Base-by-base conservation (phyloP, 306 rosid species). In the Pueraria montana region DNA sequence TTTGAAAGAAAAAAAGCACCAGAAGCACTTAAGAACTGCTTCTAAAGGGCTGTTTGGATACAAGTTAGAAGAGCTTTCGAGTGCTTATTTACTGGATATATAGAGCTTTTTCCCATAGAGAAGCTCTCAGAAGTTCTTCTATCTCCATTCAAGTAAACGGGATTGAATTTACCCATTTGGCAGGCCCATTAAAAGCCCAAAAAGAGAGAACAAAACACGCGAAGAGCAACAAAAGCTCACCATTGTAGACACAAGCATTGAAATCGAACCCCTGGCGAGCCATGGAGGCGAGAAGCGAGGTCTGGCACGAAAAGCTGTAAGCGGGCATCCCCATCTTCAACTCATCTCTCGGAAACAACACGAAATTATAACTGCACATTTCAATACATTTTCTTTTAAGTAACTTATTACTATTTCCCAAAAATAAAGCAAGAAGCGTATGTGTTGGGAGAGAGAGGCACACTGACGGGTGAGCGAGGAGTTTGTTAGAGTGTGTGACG, bases 331-430 rank as follows among this genome's bases (percentile, higher is more conserved):
- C 98, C 67, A 88, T 24, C 49, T 83, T 93, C 87, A 89, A 83
- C 11, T 95, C 98, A 83, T 95, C 99, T 84, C 97, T 84, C 21
- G 99, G 99, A 78, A 89, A 95, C 90, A 95, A 82, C 21, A 91
- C 77, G 77, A 90, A 93, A 82, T 95, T 95, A 86, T 90, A 95
- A 74, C 99, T 95, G 87, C 74, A 43, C 34, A 6, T 3, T 52
- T 52, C 13, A 20, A 55, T 5, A 3, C 11, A 40, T 49, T 55
- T 18, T 53, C 56, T 2, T 61, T 27, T 0, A 26, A 5, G 11
- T 7, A 26, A n/a, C n/a, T n/a, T n/a, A n/a, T n/a, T n/a, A n/a
- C n/a, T n/a, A n/a, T 62, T 13, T 13, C 17, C 13, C 23, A 30
- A 8, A 17, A 9, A 16, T 2, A 12, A 64, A 32, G 8, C 6